Evolutionary conservation across 2,329 filamentous ascomycete genomes (phyloP).

Genomic region (Pleomassaria siparia): DNA sequence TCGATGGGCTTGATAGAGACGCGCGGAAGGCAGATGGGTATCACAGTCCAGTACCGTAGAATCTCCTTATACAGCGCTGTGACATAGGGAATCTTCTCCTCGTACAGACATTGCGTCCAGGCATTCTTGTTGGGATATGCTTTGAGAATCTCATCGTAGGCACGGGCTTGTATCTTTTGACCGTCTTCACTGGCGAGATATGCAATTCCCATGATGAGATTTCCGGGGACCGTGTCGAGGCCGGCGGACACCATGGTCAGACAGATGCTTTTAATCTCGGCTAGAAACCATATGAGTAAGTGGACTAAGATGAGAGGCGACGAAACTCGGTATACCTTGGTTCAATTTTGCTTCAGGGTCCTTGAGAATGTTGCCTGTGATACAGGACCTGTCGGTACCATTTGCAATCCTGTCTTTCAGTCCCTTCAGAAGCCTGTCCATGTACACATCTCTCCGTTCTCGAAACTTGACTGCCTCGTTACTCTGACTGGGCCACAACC

Average conservation of each 20-base stretch:
- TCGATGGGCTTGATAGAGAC: constrained; percentile 71
- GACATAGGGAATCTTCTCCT: constrained; percentile 76
- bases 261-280: constrained; percentile 78
- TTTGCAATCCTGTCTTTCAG: constrained; percentile 63
- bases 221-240: constrained; percentile 78
- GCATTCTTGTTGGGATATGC: constrained; percentile 73
- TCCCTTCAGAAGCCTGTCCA: constrained; percentile 60
- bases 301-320: neutral
- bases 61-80: constrained; percentile 78
- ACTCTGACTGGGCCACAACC: constrained; percentile 64
- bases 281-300: constrained; percentile 43
- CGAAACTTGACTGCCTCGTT: constrained; percentile 66
- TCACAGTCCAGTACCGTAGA: constrained; percentile 76
- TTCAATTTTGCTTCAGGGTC: constrained; percentile 69
- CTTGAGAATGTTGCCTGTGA: constrained; percentile 71
- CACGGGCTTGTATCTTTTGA: constrained; percentile 69
- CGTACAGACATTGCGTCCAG: constrained; percentile 71
- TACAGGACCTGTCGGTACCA: constrained; percentile 68
- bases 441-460: constrained; percentile 66
- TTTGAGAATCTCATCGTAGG: constrained; percentile 69
- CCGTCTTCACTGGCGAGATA: constrained; percentile 70
- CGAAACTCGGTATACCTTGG: constrained; percentile 51
- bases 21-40: constrained; percentile 75
- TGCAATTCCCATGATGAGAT: constrained; percentile 77
- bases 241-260: constrained; percentile 81